Percentiles rank a stretch among this genome's conserved stretches.
These are phyloP conservation scores for Calvatia gigantea DNA, from an alignment of 768 basidiomycete species.

Conservation along the genomic window DNA sequence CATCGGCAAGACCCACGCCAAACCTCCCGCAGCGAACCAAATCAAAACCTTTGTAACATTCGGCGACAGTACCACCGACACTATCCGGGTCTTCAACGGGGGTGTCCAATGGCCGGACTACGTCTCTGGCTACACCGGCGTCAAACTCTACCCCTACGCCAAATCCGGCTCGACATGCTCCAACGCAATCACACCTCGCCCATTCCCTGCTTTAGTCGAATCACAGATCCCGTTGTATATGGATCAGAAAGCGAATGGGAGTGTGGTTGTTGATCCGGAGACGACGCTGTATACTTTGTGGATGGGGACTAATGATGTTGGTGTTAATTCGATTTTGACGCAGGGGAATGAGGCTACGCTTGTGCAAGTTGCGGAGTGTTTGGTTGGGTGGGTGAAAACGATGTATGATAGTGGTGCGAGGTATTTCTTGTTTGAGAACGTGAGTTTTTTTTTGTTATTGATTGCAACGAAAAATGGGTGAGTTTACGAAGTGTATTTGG, in stretches of 20 bases:
- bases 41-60: slow-evolving; percentile 67
- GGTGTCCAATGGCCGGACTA: slow-evolving; percentile 61
- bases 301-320: slow-evolving; percentile 69
- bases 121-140: slow-evolving; percentile 49
- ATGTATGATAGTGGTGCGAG: slow-evolving; percentile 57
- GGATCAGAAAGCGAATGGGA: slow-evolving; percentile 35
- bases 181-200: slow-evolving; percentile 53
- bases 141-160: slow-evolving; percentile 55
- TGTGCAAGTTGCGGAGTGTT: slow-evolving; percentile 54
- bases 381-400: slow-evolving; percentile 54
- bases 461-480: not conserved
- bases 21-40: slow-evolving; percentile 20
- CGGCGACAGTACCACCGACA: slow-evolving; percentile 63
- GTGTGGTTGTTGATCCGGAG: slow-evolving; percentile 33
- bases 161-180: slow-evolving; percentile 64
- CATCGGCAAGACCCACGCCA: not conserved
- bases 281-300: slow-evolving; percentile 63
- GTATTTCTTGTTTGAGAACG: slow-evolving; percentile 69
- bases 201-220: slow-evolving; percentile 56
- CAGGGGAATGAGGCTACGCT: slow-evolving; percentile 46
- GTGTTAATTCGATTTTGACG: slow-evolving; percentile 48
- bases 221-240: slow-evolving; percentile 54
- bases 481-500: not conserved
- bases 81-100: slow-evolving; percentile 34
- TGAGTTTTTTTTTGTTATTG: slow-evolving; percentile 25